Conservation (phyloP, 1,139 yeast species). For the Saccharomyces hybrid region DNA sequence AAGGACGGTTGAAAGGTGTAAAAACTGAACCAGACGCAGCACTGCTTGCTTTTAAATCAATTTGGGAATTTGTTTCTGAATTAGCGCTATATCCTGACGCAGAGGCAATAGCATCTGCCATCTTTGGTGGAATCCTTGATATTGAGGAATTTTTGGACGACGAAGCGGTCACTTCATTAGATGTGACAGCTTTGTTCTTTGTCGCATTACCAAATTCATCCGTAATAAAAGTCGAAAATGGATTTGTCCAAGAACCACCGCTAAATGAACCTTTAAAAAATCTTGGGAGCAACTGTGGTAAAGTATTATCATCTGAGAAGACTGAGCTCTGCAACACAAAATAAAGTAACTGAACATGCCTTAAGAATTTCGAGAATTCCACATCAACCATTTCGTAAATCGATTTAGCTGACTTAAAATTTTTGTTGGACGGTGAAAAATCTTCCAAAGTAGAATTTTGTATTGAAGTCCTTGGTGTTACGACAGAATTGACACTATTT, state of each 20-base stretch:
- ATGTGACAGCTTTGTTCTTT: background rate
- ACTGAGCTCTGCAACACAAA: slow-evolving; percentile 13
- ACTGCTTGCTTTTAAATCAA: slow-evolving; percentile 2
- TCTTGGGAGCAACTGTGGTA: slow-evolving; percentile 66
- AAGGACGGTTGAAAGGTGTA: slow-evolving; percentile 8
- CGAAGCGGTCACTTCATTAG: background rate
- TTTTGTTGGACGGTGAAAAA: background rate
- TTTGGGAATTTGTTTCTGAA: background rate
- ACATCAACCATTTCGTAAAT: slow-evolving; percentile 17
- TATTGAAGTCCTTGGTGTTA: slow-evolving; percentile 6
- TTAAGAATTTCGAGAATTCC: slow-evolving; percentile 15
- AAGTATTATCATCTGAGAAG: slow-evolving; percentile 30
- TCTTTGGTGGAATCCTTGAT: slow-evolving; percentile 17
- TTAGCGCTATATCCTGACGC: slow-evolving; percentile 15
- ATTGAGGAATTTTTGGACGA: slow-evolving; percentile 2
- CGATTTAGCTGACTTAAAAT: slow-evolving; percentile 6
- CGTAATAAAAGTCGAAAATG: slow-evolving; percentile 38
- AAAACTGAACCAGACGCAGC: background rate
- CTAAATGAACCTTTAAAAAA: slow-evolving; percentile 55
- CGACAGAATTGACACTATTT: background rate
- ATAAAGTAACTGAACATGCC: slow-evolving; percentile 13
- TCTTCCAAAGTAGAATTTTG: slow-evolving; percentile 4
- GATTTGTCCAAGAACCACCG: slow-evolving; percentile 71
- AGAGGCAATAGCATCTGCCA: slow-evolving; percentile 20
- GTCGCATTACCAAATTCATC: background rate